These are phyloP conservation scores for Aspergillus wentii DNA, from an alignment of 495 filamentous ascomycete genomes.

Conservation along the genomic window DNA sequence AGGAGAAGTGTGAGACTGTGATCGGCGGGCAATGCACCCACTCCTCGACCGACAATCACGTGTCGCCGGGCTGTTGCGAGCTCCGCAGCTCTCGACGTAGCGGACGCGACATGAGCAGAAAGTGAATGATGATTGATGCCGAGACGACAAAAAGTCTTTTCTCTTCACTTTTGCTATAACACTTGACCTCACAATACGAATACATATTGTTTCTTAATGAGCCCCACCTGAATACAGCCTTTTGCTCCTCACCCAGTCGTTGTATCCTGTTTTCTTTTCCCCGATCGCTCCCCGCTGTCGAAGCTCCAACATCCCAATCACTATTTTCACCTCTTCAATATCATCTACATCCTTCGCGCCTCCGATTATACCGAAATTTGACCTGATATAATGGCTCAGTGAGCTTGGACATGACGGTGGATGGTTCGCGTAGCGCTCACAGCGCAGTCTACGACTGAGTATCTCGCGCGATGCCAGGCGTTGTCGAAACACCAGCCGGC, in stretches of 20 bases:
- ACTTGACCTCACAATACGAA: too few relatives aligned
- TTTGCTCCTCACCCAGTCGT: too few relatives aligned
- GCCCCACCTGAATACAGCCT: too few relatives aligned
- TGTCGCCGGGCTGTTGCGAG: constrained; percentile 10
- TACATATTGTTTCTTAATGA: too few relatives aligned
- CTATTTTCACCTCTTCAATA: not conserved
- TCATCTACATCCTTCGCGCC: constrained; percentile 3
- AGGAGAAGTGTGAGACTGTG: constrained; percentile 7
- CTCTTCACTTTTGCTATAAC: too few relatives aligned
- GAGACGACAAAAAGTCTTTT: too few relatives aligned
- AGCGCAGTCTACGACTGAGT: constrained; percentile 39
- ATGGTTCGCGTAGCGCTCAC: constrained; percentile 32
- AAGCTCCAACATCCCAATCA: not conserved
- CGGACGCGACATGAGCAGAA: constrained; percentile 13
- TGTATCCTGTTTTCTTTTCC: not conserved
- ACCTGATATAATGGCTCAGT: constrained; percentile 12
- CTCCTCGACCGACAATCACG: constrained; percentile 12
- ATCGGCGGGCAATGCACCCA: too few relatives aligned
- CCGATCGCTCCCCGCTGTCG: not conserved
- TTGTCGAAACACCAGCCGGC: constrained; percentile 34
- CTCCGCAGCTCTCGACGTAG: constrained; percentile 20
- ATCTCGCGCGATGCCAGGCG: constrained; percentile 41
- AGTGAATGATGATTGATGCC: constrained; percentile 5
- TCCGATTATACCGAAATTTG: not conserved
- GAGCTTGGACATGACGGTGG: constrained; percentile 39